phyloP scores from a whole-genome alignment of 768 basidiomycete genomes.

The Suillus paluster region DNA sequence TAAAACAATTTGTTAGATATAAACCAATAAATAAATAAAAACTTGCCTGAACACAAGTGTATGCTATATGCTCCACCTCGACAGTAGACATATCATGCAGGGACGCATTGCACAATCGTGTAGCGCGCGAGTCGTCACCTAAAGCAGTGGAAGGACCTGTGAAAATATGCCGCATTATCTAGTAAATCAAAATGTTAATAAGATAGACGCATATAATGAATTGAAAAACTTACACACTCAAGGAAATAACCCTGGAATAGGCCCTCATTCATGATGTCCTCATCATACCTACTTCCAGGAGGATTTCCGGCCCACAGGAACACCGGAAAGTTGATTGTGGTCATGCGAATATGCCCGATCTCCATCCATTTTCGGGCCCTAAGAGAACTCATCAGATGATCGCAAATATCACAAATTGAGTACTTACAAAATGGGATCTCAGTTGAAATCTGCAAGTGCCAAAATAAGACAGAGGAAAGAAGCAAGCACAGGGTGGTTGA shows the following conservation, averaged over 20 bases:
- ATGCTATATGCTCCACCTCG: slow-evolving; percentile 10
- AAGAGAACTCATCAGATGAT: too few relatives aligned
- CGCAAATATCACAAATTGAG: too few relatives aligned
- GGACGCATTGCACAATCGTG: neutral
- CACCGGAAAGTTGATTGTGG: neutral
- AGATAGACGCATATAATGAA: neutral
- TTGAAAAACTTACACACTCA: slow-evolving; percentile 3
- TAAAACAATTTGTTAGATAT: too few relatives aligned
- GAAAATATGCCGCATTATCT: slow-evolving; percentile 10
- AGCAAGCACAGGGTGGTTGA: slow-evolving; percentile 11
- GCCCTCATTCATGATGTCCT: neutral
- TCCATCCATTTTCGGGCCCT: slow-evolving; percentile 8
- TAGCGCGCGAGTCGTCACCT: neutral
- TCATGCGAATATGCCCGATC: slow-evolving; percentile 9
- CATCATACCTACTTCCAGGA: neutral
- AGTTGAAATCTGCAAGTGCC: neutral
- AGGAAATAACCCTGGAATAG: slow-evolving; percentile 9
- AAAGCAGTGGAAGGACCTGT: slow-evolving; percentile 1
- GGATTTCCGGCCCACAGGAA: slow-evolving; percentile 12
- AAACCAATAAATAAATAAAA: neutral
- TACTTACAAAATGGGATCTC: slow-evolving; percentile 2
- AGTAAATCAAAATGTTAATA: neutral
- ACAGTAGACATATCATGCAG: slow-evolving; percentile 7
- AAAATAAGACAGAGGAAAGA: neutral
- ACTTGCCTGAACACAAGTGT: slow-evolving; percentile 6